A percentile compares a stretch with the other conserved stretches of the same genome.
Conservation (phyloP, 805 yeast genomes). For the Kluyveromyces starmeri region DNA sequence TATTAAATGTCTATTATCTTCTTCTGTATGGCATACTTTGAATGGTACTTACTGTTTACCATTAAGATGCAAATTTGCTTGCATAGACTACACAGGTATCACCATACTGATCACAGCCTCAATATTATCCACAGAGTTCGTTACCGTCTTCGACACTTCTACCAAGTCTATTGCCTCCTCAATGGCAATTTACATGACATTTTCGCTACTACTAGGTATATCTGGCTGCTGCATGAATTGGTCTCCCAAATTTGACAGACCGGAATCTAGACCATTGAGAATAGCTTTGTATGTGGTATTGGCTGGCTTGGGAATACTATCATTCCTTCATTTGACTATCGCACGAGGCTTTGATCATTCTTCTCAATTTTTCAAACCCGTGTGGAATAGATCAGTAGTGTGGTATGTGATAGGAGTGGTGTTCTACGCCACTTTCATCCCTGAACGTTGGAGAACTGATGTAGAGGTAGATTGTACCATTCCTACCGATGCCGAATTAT, state of each 20-base stretch:
- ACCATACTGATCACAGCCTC: conserved; percentile 85
- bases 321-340: conserved; percentile 45
- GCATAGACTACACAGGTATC: conserved; percentile 92
- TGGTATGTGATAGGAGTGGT: conserved; percentile 79
- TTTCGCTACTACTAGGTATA: conserved; percentile 59
- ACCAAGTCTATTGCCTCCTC: conserved; percentile 34
- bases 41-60: conserved; percentile 59
- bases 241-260: conserved; percentile 86
- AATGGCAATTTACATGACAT: conserved; percentile 38
- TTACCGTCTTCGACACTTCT: conserved; percentile 52
- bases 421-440: conserved; percentile 79
- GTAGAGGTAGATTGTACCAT: conserved; percentile 41
- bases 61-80: conserved; percentile 69
- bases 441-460: conserved; percentile 81
- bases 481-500: conserved; percentile 30
- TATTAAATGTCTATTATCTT: conserved; percentile 65
- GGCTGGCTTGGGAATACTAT: conserved; percentile 63
- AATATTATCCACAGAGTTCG: conserved; percentile 76
- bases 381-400: conserved; percentile 51
- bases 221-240: conserved; percentile 76
- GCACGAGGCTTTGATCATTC: conserved; percentile 50
- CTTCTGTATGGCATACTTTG: conserved; percentile 89
- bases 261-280: conserved; percentile 72
- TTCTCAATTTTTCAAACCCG: conserved; percentile 51
- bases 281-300: conserved; percentile 73